These are phyloP conservation scores for Trichaptum fuscoviolaceum DNA, from an alignment of 768 basidiomycete genomes.

Conservation along the genomic window DNA sequence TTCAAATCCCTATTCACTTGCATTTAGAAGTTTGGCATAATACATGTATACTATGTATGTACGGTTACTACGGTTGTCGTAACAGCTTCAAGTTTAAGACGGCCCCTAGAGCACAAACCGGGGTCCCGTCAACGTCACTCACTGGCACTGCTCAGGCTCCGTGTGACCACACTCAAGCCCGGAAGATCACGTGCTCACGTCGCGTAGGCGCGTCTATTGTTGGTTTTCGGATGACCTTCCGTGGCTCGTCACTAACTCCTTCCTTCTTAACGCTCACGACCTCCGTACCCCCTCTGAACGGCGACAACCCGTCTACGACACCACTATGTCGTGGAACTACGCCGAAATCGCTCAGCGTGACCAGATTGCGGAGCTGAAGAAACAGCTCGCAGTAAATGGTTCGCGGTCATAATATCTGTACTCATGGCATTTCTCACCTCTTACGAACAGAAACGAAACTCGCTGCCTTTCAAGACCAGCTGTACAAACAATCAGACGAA, in stretches of 20 bases:
- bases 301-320: not conserved
- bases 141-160: no score
- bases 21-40: not conserved
- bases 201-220: not conserved
- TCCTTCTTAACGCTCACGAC: not conserved
- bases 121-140: not conserved
- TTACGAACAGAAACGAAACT: conserved; percentile 30
- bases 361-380: not conserved
- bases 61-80: no score
- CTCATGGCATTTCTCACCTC: not conserved
- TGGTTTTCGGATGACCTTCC: not conserved
- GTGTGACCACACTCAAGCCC: not conserved
- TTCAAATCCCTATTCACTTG: not conserved
- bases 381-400: conserved; percentile 1
- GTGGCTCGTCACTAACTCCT: not conserved
- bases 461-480: conserved; percentile 27
- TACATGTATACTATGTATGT: no score
- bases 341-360: not conserved
- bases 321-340: not conserved
- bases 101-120: not conserved
- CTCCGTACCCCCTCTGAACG: not conserved
- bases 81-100: no score
- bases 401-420: not conserved
- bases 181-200: not conserved
- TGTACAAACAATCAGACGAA: conserved; percentile 33